Evolutionary conservation across 768 basidiomycete genomes (phyloP).

Genomic region (Agaricus blazei): DNA sequence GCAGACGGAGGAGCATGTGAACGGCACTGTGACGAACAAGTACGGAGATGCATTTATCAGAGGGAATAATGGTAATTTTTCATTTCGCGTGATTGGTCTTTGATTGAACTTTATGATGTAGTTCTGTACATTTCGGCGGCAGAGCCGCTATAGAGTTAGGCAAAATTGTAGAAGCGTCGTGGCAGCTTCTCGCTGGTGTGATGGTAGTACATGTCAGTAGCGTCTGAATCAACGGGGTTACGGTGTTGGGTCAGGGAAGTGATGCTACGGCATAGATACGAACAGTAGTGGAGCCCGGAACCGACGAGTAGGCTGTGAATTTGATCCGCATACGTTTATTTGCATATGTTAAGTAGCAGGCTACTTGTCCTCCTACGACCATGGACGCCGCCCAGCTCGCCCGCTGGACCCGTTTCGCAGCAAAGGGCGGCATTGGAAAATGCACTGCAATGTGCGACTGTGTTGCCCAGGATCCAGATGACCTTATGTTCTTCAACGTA

Average conservation of each 20-base stretch:
- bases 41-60: constrained; percentile 96
- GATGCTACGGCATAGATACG: too few relatives aligned
- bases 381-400: constrained; percentile 74
- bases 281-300: too few relatives aligned
- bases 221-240: too few relatives aligned
- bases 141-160: constrained; percentile 41
- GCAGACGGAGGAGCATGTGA: constrained; percentile 94
- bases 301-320: too few relatives aligned
- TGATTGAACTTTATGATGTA: constrained; percentile 21
- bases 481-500: constrained; percentile 86
- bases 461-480: constrained; percentile 65
- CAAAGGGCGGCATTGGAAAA: constrained; percentile 80
- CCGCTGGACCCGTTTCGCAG: constrained; percentile 81
- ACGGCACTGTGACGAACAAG: constrained; percentile 78
- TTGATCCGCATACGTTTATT: background rate
- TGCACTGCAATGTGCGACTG: constrained; percentile 73
- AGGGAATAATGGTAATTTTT: constrained; percentile 76
- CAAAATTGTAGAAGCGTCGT: background rate
- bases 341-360: background rate
- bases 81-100: background rate
- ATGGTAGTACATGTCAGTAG: too few relatives aligned
- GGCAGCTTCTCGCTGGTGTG: background rate
- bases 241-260: too few relatives aligned
- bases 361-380: background rate
- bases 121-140: constrained; percentile 79